Conservation (phyloP, 225 moss, liverwort and hornwort genomes). For the Thuidium tamariscinum region DNA sequence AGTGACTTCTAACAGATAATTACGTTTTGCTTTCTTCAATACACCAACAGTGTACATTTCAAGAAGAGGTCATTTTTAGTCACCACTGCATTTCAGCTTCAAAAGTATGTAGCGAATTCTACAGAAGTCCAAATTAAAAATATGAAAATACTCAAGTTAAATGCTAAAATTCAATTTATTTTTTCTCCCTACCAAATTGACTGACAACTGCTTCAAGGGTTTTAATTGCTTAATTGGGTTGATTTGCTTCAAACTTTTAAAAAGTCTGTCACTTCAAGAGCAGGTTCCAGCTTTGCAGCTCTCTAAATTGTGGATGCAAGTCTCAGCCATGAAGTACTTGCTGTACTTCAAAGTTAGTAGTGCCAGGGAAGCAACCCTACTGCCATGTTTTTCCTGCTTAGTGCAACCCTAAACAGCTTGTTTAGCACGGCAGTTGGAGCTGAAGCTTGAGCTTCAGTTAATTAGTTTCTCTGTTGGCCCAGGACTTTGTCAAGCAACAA, state of each 20-base stretch:
- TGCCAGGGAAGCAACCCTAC: no score
- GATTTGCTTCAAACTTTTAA: no score
- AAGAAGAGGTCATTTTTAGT: fast-evolving
- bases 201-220: no score
- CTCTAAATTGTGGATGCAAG: neutral
- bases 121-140: neutral
- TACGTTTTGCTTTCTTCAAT: neutral
- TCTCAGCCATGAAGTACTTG: no score
- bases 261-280: no score
- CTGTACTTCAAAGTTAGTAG: neutral
- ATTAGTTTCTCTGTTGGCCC: no score
- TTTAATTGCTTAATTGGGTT: no score
- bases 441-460: no score
- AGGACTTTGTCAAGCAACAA: neutral
- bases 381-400: neutral
- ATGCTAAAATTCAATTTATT: no score
- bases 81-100: neutral
- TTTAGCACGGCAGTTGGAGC: neutral
- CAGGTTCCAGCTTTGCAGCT: neutral
- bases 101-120: neutral
- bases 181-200: no score
- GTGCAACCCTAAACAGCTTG: no score
- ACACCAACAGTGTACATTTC: neutral
- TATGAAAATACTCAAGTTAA: neutral
- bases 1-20: no score